Conservation (phyloP, 371 early-diverging fungal genomes). For the Blakeslea trispora region DNA sequence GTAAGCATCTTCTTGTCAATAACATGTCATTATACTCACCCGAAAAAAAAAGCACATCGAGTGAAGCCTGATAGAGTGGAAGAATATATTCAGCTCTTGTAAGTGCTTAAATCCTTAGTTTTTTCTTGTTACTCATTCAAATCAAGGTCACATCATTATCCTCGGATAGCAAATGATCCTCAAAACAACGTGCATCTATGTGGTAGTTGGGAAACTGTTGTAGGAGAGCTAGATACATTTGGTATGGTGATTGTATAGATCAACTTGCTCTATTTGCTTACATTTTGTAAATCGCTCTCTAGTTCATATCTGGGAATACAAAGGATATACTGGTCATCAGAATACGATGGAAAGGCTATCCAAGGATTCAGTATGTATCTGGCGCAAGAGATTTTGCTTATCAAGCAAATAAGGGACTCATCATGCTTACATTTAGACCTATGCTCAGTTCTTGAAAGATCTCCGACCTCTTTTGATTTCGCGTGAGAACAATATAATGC, state of each 20-base stretch:
- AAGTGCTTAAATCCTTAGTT: conserved; percentile 21
- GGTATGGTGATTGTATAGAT: conserved; percentile 47
- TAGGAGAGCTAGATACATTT: conserved; percentile 87
- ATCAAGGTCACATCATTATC: conserved; percentile 60
- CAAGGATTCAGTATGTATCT: conserved; percentile 55
- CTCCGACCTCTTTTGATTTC: conserved; percentile 70
- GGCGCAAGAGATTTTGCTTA: too few species aligned
- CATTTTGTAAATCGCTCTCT: background rate
- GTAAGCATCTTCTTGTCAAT: conserved; percentile 45
- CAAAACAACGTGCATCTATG: conserved; percentile 76
- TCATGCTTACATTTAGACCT: conserved; percentile 17
- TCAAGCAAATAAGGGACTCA: background rate
- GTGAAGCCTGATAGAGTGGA: conserved; percentile 85
- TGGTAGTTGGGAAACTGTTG: conserved; percentile 85
- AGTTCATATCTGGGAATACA: conserved; percentile 94
- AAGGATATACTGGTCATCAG: conserved; percentile 82
- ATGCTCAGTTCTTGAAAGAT: conserved; percentile 58
- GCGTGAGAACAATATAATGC: conserved; percentile 83
- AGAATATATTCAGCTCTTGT: conserved; percentile 77
- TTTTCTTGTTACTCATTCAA: conserved; percentile 32
- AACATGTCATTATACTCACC: too few species aligned
- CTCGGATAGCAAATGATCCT: conserved; percentile 73
- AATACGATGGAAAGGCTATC: conserved; percentile 55
- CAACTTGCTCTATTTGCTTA: background rate
- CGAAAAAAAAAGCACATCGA: conserved; percentile 82